Evolutionary conservation across 2,329 filamentous ascomycete species (phyloP), one percentile per base, ranked within the genome.

Genomic region (Claviceps sp.): DNA sequence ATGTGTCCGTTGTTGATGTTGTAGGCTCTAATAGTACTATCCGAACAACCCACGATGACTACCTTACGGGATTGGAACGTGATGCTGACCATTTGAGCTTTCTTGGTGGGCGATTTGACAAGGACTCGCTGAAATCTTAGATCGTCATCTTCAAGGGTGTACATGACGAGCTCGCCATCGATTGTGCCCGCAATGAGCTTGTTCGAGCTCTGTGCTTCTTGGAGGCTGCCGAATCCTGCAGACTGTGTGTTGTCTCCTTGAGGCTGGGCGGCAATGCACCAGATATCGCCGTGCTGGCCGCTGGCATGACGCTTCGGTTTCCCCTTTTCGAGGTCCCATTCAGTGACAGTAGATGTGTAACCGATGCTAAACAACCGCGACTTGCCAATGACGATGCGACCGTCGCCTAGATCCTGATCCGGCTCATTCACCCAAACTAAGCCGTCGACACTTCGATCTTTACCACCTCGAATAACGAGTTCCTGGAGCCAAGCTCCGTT

Each of bases 301-400:
- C 87, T 89, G 18, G 88, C 89, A 67, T 94, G 86, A 54, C 85
- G 81, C 69, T 85, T 79, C 11, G 89, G 87, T 52, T 80, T 76
- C 14, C 87, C 89, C 56, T 82, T 85, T 58, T 82, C 81, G 24
- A 98, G 73, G 70, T 97, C 86, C 93, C 93, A 98, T 68, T 98
- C 93, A 0, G 90, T 96, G 47, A 98, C 82, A 24, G 85, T 86
- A 50, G 86, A 88, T 20, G 90, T 95, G 65, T 93, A 95, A 53
- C 91, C 91, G 63, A 96, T 95, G 68, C 91, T 97, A 72, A 98
- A 98, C 43, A 98, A 79, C 54, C 93, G 82, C 62, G 93, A 76
- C 60, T 78, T 85, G 51, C 90, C 91, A 26, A 82, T 69, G 18
- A 82, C 67, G 56, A 76, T 72, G 56, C 77, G 78, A 26, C 80